Base-by-base conservation (phyloP, 768 basidiomycete genomes). In the Calocybe indica region DNA sequence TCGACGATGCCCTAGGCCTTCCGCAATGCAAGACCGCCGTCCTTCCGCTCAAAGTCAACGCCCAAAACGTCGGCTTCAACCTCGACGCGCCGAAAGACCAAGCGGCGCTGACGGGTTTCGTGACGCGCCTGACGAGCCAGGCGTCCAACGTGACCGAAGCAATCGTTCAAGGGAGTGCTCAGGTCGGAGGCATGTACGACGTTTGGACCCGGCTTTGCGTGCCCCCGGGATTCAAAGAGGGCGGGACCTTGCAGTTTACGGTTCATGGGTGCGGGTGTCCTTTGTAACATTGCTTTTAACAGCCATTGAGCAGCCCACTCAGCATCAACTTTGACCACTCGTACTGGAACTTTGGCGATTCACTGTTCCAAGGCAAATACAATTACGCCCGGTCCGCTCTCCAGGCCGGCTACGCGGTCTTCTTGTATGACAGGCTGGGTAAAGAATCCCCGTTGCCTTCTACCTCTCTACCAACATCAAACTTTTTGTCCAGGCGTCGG, bases 341-440 rank as follows among this genome's bases (percentile, higher is more conserved):
- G 9, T 59, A 61, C 46, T 61, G 58, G 56, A 54, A 49, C 13
- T 52, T 59, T 13, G 57, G 55, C 14, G 55, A 53, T 8, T 39
- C 46, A n/a, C 53, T 48, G 3, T 58, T 55, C 5, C 43, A 50
- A 30, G 22, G 22, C 22, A 22, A 22, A 22, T 54, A 59, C 40
- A 56, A 59, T 40, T 58, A 58, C 34, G 60, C 54, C 11, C 49
- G 56, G 28, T 46, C 48, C n/a, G 56, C 53, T 3, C 22, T 53
- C 9, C 40, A 46, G 6, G 50, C 55, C 5, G 60, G 60, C 2
- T 57, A 57, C 14, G 49, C 52, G 10, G 44, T 58, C 11, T 49
- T 61, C 8, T 38, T 56, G 6, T 61, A 56, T 35, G 60, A 61
- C 30, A 51, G 58, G 30, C 51, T 61, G 5, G 56, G 60, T 55